These are phyloP conservation scores for Xylariales sp. DNA, from an alignment of 2,329 filamentous ascomycete genomes.

Conservation along the genomic window DNA sequence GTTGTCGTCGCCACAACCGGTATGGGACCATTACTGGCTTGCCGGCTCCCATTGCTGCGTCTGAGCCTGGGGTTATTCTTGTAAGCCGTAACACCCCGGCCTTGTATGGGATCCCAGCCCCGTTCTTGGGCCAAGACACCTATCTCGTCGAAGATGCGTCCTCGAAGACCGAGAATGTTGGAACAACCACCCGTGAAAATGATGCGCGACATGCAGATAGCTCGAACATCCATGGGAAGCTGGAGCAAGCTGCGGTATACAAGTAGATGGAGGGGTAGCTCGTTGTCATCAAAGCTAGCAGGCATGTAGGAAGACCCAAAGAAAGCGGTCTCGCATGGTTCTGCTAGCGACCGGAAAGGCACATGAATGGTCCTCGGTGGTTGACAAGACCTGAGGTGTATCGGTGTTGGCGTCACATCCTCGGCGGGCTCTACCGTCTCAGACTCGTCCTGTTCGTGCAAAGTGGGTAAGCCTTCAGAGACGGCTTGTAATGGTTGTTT, in stretches of 20 bases:
- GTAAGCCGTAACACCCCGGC: slow-evolving; percentile 59
- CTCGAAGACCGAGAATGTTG: slow-evolving; percentile 72
- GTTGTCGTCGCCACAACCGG: slow-evolving; percentile 12
- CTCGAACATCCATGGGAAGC: slow-evolving; percentile 77
- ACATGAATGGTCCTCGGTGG: slow-evolving; percentile 56
- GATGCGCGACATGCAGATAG: slow-evolving; percentile 83
- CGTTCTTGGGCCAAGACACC: slow-evolving; percentile 58
- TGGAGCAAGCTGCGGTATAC: slow-evolving; percentile 72
- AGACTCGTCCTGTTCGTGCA: slow-evolving; percentile 52
- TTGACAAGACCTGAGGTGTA: slow-evolving; percentile 41
- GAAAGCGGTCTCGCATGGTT: slow-evolving; percentile 71
- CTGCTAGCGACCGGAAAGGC: slow-evolving; percentile 65
- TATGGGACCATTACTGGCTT: slow-evolving; percentile 15
- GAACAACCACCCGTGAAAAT: slow-evolving; percentile 81
- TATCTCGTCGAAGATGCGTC: slow-evolving; percentile 73
- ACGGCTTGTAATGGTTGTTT: slow-evolving; percentile 17
- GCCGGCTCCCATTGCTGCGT: slow-evolving; percentile 21
- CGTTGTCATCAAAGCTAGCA: slow-evolving; percentile 76
- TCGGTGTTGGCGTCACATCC: slow-evolving; percentile 32
- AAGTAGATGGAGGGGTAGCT: slow-evolving; percentile 71
- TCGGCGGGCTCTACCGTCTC: slow-evolving; percentile 21
- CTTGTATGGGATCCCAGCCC: slow-evolving; percentile 75
- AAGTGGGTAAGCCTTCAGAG: slow-evolving; percentile 40
- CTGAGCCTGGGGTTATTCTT: slow-evolving; percentile 40
- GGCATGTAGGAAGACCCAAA: slow-evolving; percentile 54